Conservation (phyloP, 202 grass and related monocot species). For the Hordeum pubiflorum region DNA sequence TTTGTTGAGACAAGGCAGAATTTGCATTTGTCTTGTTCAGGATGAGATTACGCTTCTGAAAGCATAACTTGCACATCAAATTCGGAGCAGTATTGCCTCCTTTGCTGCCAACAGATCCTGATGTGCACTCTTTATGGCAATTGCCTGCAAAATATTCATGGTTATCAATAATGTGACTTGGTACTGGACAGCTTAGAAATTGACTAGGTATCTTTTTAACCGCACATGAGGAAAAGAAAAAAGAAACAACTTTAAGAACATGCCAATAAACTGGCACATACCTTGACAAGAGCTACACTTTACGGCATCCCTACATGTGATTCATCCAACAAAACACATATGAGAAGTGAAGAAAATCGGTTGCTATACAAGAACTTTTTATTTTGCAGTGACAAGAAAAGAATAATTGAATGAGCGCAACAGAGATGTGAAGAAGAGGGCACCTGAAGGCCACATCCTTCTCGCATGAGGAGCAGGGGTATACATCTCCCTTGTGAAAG, state of each 20-base stretch:
- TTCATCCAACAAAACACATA: conserved; percentile 30
- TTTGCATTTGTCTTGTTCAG: conserved; percentile 35
- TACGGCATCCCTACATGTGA: conserved; percentile 54
- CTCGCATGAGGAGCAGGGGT: conserved; percentile 78
- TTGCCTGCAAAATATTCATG: conserved; percentile 55
- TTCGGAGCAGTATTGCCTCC: conserved; percentile 15
- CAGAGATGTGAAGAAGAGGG: conserved; percentile 15
- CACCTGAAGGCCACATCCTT: conserved; percentile 70
- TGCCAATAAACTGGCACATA: conserved; percentile 28
- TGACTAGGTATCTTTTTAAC: not conserved
- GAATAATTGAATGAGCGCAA: conserved; percentile 15
- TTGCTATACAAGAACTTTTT: not conserved
- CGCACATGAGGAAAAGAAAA: not conserved
- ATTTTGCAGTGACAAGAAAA: not conserved
- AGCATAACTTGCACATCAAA: conserved; percentile 64
- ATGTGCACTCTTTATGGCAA: conserved; percentile 75
- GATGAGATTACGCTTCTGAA: conserved; percentile 42
- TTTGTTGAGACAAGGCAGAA: conserved; percentile 41
- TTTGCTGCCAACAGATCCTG: conserved; percentile 40
- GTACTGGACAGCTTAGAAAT: conserved; percentile 24
- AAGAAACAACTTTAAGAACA: not conserved
- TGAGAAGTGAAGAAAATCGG: conserved; percentile 24
- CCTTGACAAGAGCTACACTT: conserved; percentile 87
- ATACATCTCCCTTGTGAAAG: conserved; percentile 56
- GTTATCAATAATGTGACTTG: conserved; percentile 24